phyloP scores from a whole-genome alignment of 1,139 yeast species.

The Candida dubliniensis region DNA sequence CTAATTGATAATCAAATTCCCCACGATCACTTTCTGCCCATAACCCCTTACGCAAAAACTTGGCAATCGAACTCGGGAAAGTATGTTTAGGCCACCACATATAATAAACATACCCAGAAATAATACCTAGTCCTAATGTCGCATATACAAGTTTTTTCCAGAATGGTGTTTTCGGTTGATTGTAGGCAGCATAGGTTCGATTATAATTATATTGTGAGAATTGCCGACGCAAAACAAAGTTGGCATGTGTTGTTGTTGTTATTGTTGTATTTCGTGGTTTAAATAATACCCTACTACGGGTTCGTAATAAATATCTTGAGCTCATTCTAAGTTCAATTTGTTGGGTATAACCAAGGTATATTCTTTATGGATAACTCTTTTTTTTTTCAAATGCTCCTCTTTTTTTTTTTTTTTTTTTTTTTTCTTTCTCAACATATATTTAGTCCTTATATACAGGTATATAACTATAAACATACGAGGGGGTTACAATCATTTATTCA shows the following conservation, averaged over 20 bases:
- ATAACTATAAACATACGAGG: too few relatives aligned
- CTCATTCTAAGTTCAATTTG: not conserved
- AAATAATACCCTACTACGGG: constrained; percentile 1
- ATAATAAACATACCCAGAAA: constrained; percentile 46
- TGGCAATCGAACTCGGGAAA: constrained; percentile 61
- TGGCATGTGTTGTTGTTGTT: too few relatives aligned
- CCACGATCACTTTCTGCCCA: constrained; percentile 83
- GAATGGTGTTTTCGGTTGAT: constrained; percentile 19
- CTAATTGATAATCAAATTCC: constrained; percentile 61
- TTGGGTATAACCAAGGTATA: not conserved
- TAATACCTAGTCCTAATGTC: constrained; percentile 29
- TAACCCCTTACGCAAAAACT: constrained; percentile 66
- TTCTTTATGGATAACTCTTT: not conserved
- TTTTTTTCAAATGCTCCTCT: not conserved
- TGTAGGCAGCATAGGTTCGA: constrained; percentile 8
- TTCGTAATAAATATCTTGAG: not conserved
- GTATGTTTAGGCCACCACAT: constrained; percentile 63
- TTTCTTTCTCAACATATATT: not conserved
- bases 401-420: not conserved
- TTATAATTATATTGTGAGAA: constrained; percentile 8
- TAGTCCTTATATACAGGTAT: too few relatives aligned
- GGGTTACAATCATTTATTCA: too few relatives aligned
- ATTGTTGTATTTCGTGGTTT: not conserved
- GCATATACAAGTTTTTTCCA: constrained; percentile 21
- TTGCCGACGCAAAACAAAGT: not conserved